Percentiles rank a stretch among this genome's conserved stretches.
Evolutionary conservation across 1,139 yeast genomes (phyloP).

Genomic region (Meyerozyma carpophila): DNA sequence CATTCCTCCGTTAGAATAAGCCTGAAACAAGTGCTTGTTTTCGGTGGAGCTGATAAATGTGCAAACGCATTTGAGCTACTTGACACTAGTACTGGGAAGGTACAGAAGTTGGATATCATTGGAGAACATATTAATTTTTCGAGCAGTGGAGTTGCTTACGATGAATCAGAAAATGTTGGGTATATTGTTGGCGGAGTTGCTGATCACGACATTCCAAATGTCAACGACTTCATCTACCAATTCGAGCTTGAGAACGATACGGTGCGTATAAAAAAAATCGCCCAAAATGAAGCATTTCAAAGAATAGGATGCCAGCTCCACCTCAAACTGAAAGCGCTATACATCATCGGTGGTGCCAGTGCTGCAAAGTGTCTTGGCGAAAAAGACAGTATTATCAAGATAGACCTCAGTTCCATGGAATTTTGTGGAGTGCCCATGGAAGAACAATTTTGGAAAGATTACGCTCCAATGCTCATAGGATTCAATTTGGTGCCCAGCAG

Average conservation of each 20-base stretch:
- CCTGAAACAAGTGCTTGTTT: slow-evolving; percentile 36
- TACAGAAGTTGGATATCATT: slow-evolving; percentile 11
- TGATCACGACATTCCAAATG: slow-evolving; percentile 23
- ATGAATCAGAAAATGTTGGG: slow-evolving; percentile 26
- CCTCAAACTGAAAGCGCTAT: slow-evolving; percentile 19
- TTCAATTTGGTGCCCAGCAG: slow-evolving; percentile 32
- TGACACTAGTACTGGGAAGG: slow-evolving; percentile 12
- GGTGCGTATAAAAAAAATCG: slow-evolving; percentile 4
- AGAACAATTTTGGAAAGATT: slow-evolving; percentile 26
- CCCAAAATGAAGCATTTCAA: slow-evolving; percentile 17
- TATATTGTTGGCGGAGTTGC: slow-evolving; percentile 52
- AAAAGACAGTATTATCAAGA: slow-evolving; percentile 30
- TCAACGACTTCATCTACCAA: slow-evolving; percentile 28
- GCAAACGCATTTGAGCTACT: slow-evolving; percentile 16
- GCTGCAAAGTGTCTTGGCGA: slow-evolving; percentile 32
- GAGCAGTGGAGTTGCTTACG: slow-evolving; percentile 33
- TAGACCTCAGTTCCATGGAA: slow-evolving; percentile 17
- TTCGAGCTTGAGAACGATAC: slow-evolving; percentile 19
- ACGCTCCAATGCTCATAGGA: slow-evolving; percentile 58
- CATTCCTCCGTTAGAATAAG: slow-evolving; percentile 42
- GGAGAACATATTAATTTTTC: slow-evolving; percentile 14
- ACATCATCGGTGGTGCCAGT: slow-evolving; percentile 61
- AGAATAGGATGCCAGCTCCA: slow-evolving; percentile 46
- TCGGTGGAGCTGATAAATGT: slow-evolving; percentile 41
- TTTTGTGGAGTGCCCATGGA: slow-evolving; percentile 24